Evolutionary conservation across 805 yeast species (phyloP), one percentile per base, ranked within the genome.

Genomic region (Scheffersomyces ergatensis): DNA sequence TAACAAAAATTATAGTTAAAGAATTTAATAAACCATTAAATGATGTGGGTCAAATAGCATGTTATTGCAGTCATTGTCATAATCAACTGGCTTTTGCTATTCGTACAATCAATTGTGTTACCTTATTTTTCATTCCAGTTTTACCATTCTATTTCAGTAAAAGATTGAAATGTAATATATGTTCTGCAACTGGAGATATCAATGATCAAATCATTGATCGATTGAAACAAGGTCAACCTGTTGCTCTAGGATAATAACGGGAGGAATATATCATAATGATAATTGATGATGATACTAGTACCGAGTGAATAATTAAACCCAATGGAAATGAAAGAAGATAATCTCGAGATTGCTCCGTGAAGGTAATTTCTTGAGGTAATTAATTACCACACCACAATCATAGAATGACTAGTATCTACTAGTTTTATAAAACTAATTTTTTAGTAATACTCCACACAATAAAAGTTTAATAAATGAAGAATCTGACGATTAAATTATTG

Each of bases 61-160:
- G 69, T 42, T 72, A 70, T 44, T 80, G 86, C 51, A 79, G 81
- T 15, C 70, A 76, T 44, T 80, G 86, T 47, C 82, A 78, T 50
- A 80, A 80, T 53, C 65, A 67, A 42, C 64, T 77, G 20, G 85
- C 78, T 3, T 57, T 62, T 38, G 78, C 83, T 0, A 63, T 77
- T 8, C 72, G 78, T 45, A 64, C 79, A 34, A 72, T 70, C 47
- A 77, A 78, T 49, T 75, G 78, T 53, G 66, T 80, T 27, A 67
- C 81, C 0, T 38, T 78, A 8, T 78, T 77, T 65, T 78, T 76
- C 49, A 60, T 78, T 21, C 84, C 84, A 1, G 50, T 78, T 12
- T 47, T 78, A 3, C 84, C 84, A 3, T 56, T 78, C 32, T 74
- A 69, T 52, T 73, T 72, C 67, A 68, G 75, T 15, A 78, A 76